Evolutionary conservation across 441 rosid species (phyloP), one percentile per base, ranked within the genome.

Genomic region (Kokia cookei): DNA sequence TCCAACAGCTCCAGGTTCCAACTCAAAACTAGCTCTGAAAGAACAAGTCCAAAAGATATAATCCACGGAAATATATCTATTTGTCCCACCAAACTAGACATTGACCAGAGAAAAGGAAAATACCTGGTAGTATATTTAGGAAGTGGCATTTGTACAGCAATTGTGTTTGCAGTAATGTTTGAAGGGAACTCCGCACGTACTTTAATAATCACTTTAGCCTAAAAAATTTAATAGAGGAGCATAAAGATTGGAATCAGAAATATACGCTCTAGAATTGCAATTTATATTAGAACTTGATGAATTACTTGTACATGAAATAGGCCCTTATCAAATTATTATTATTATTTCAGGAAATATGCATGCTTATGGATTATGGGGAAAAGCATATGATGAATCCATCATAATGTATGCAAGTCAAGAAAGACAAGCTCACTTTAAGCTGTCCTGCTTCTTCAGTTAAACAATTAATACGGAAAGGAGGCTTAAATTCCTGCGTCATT

Each of bases 401-500:
- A 27, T 32, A 29, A 65, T 24, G 32, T n/a, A 74, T 10, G 19
- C 8, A 40, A 65, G 60, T 26, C 47, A 65, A 61, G 73, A 60
- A 71, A 75, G 64, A 69, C 1, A 40, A 37, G 22, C 24, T 75
- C 78, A 86, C 98, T 93, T 90, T 93, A 71, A 92, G 93, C 59
- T 88, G 71, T 69, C 99, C 98, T 26, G 97, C 98, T 84, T 93
- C 98, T 89, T 96, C 98, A 80, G 92, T 86, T 91, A 96, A 84
- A 64, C 97, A 88, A 63, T 88, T 96, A 69, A 96, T 90, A 65
- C 93, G 97, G 62, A 96, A 96, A 62, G 99, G 99, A 78, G 99
- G 97, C 86, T 89, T 96, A 82, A 96, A 96, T 85, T 96, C 99
- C 83, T 96, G 98, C 66, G 99, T 96, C 97, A 96, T 91, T 29